These are phyloP conservation scores for Linum usitatissimum DNA, from an alignment of 345 rosid species.

Conservation along the genomic window DNA sequence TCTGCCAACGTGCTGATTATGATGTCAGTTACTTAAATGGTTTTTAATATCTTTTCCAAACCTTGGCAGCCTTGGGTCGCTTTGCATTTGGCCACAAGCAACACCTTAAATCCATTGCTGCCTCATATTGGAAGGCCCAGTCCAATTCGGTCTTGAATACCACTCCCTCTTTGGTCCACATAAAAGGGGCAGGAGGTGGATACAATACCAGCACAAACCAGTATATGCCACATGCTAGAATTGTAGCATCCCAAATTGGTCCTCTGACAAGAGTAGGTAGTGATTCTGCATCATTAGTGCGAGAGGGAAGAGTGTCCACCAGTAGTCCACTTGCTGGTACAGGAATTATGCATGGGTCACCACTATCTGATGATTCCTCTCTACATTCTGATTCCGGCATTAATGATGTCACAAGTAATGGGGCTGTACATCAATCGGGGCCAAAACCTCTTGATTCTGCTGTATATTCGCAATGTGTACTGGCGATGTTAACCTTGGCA, in stretches of 20 bases:
- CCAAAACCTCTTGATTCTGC: constrained; percentile 66
- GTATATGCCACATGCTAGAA: constrained; percentile 24
- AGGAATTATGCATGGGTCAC: constrained; percentile 94
- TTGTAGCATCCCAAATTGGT: constrained; percentile 71
- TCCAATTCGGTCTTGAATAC: constrained; percentile 63
- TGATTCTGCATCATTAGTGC: constrained; percentile 49
- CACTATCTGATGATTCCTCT: constrained; percentile 94
- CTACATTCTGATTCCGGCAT: constrained; percentile 87
- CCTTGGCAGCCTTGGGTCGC: constrained; percentile 73
- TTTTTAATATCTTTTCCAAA: constrained; percentile 14
- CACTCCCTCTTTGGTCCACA: constrained; percentile 67
- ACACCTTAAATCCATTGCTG: constrained; percentile 77
- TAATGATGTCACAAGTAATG: constrained; percentile 74
- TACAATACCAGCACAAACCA: constrained; percentile 21
- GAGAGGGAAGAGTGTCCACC: constrained; percentile 65
- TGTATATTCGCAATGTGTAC: constrained; percentile 63
- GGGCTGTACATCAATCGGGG: constrained; percentile 45
- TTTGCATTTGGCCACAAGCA: constrained; percentile 94
- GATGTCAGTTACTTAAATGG: neutral
- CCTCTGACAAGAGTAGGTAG: constrained; percentile 62
- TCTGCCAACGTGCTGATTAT: constrained; percentile 5
- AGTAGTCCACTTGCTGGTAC: constrained; percentile 80
- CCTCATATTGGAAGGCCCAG: constrained; percentile 82
- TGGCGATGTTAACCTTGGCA: constrained; percentile 77
- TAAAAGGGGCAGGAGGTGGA: constrained; percentile 61